Percentiles rank a stretch among this genome's conserved stretches.
Evolutionary conservation across 208 protist genomes (phyloP).

Genomic region (Strigomonas culicis): DNA sequence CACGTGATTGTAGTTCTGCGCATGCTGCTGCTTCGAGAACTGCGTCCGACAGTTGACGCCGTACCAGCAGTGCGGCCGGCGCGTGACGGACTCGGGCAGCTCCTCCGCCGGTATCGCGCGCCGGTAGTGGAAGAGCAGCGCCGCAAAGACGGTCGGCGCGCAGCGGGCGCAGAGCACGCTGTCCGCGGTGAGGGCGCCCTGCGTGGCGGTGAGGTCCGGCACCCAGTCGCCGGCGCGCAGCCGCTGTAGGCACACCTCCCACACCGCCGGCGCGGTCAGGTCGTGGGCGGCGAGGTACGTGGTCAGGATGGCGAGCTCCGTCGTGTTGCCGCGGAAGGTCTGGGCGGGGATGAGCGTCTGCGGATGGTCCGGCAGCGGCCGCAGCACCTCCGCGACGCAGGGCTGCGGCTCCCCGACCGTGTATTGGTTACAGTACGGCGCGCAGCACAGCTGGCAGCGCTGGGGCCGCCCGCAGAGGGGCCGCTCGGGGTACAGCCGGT

Average conservation of each 20-base stretch:
- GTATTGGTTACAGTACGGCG: slow-evolving; percentile 80
- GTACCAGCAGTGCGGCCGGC: slow-evolving; percentile 85
- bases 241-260: slow-evolving; percentile 45
- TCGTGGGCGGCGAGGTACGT: slow-evolving; percentile 41
- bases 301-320: slow-evolving; percentile 69
- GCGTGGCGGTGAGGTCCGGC: slow-evolving; percentile 55
- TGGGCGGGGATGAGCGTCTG: slow-evolving; percentile 30
- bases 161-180: slow-evolving; percentile 59
- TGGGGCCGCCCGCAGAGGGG: slow-evolving; percentile 71
- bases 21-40: slow-evolving; percentile 74
- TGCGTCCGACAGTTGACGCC: slow-evolving; percentile 83
- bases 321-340: slow-evolving; percentile 64
- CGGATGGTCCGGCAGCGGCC: slow-evolving; percentile 8
- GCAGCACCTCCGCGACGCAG: background rate
- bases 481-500: slow-evolving; percentile 55
- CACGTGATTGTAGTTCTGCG: slow-evolving; percentile 85
- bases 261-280: slow-evolving; percentile 32
- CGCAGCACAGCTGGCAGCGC: slow-evolving; percentile 73
- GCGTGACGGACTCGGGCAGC: slow-evolving; percentile 54
- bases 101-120: slow-evolving; percentile 38
- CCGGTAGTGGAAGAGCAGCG: slow-evolving; percentile 80
- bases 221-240: slow-evolving; percentile 41
- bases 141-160: slow-evolving; percentile 43
- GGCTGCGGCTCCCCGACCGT: slow-evolving; percentile 33
- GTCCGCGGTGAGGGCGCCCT: slow-evolving; percentile 30